Evolutionary conservation across 768 basidiomycete genomes (phyloP).

Genomic region (Thelephora aurantiotincta): DNA sequence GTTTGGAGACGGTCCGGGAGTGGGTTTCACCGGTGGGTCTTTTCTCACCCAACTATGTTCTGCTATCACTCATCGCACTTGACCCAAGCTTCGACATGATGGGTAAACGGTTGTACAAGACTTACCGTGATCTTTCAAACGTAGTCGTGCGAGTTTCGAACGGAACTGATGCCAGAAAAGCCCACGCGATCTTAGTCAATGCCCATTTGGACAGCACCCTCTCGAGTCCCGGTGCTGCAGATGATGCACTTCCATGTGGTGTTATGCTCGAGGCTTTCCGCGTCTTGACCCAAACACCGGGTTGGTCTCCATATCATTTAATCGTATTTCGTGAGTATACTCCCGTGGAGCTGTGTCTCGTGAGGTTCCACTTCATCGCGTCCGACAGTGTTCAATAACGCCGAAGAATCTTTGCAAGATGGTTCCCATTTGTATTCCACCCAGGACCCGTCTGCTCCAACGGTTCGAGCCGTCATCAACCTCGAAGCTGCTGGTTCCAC

Average conservation of each 20-base stretch:
- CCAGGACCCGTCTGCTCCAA: slow-evolving; percentile 62
- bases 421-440: slow-evolving; percentile 89
- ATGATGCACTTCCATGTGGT: slow-evolving; percentile 80
- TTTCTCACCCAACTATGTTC: neutral
- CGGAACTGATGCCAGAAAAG: slow-evolving; percentile 55
- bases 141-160: slow-evolving; percentile 79
- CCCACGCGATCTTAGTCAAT: slow-evolving; percentile 78
- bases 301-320: slow-evolving; percentile 61
- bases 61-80: neutral
- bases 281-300: slow-evolving; percentile 54
- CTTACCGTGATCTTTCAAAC: slow-evolving; percentile 79
- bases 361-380: neutral
- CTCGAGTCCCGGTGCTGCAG: slow-evolving; percentile 79
- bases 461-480: slow-evolving; percentile 78
- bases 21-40: slow-evolving; percentile 69
- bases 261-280: slow-evolving; percentile 86
- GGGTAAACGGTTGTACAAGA: slow-evolving; percentile 70
- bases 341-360: neutral
- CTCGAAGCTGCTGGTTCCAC: slow-evolving; percentile 87
- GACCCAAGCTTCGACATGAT: slow-evolving; percentile 82
- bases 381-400: slow-evolving; percentile 77
- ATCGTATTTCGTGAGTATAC: slow-evolving; percentile 64
- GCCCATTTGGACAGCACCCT: slow-evolving; percentile 83
- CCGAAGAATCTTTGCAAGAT: slow-evolving; percentile 90
- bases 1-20: slow-evolving; percentile 84